phyloP scores from a whole-genome alignment of 164 flowering plant species.

The Magnolia changhungtana region DNA sequence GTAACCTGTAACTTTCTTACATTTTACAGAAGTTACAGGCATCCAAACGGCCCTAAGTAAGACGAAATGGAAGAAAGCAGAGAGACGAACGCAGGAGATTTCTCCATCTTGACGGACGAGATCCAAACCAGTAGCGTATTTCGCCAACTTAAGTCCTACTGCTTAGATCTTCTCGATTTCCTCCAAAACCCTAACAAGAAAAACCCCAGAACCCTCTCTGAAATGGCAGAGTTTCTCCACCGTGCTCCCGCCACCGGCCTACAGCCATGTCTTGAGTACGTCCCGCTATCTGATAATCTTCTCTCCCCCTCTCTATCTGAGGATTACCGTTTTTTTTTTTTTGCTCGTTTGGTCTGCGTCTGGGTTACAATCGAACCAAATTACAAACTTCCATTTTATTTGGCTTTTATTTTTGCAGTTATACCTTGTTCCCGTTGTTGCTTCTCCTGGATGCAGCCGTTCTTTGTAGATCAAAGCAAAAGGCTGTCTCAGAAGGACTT shows the following conservation, averaged over 20 bases:
- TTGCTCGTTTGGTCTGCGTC: background rate
- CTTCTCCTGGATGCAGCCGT: slow-evolving; percentile 84
- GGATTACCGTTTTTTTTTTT: background rate
- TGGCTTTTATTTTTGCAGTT: slow-evolving; percentile 40
- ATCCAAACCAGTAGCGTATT: slow-evolving; percentile 29
- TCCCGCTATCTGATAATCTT: background rate
- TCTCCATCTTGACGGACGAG: slow-evolving; percentile 9
- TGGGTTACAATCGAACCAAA: background rate
- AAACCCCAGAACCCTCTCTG: slow-evolving; percentile 26
- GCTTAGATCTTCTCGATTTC: slow-evolving; percentile 48
- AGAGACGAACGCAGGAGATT: background rate
- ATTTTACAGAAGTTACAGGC: too few relatives aligned
- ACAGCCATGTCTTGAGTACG: slow-evolving; percentile 74
- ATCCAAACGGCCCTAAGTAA: too few relatives aligned
- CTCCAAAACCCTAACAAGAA: slow-evolving; percentile 48
- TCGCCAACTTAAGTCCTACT: slow-evolving; percentile 43
- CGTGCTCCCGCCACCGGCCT: slow-evolving; percentile 34
- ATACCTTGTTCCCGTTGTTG: slow-evolving; percentile 73
- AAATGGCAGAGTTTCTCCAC: slow-evolving; percentile 43
- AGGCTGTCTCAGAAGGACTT: slow-evolving; percentile 21
- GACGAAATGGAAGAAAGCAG: background rate
- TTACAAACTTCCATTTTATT: too few relatives aligned
- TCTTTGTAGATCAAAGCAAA: slow-evolving; percentile 43
- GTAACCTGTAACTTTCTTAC: too few relatives aligned
- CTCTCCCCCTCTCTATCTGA: background rate